These are phyloP conservation scores for Sophora flavescens DNA, from an alignment of 306 rosid species.

Conservation along the genomic window DNA sequence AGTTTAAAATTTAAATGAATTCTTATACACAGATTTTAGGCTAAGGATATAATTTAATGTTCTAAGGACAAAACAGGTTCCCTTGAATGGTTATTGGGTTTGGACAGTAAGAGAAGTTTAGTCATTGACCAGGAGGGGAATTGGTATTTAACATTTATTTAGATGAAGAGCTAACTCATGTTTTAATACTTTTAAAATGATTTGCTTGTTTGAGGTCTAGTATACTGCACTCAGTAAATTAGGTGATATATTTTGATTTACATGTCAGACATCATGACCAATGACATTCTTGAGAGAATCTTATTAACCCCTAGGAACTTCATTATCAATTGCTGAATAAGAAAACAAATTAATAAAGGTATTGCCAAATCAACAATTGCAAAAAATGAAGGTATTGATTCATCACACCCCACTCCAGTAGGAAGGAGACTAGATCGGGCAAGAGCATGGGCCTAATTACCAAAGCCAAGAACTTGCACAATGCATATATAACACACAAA, in stretches of 20 bases:
- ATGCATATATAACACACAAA: too few relatives aligned
- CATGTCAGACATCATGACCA: neutral
- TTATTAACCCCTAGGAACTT: slow-evolving; percentile 13
- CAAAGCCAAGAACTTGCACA: slow-evolving; percentile 6
- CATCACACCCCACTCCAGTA: neutral
- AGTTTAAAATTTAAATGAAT: slow-evolving; percentile 1
- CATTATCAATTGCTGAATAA: slow-evolving; percentile 19
- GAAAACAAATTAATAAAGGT: neutral
- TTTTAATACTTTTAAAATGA: neutral
- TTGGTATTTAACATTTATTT: neutral
- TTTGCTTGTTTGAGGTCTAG: too few relatives aligned
- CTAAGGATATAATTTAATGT: neutral
- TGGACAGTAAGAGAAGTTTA: neutral
- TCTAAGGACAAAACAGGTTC: neutral
- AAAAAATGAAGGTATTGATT: neutral
- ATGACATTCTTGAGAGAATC: neutral
- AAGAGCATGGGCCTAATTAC: neutral
- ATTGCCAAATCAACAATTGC: neutral
- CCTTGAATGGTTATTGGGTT: neutral
- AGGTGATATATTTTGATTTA: neutral
- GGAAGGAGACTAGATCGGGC: neutral
- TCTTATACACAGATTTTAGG: slow-evolving; percentile 17
- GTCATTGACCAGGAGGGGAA: neutral
- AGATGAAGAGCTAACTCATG: neutral
- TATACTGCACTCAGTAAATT: neutral